Percentiles rank a stretch among this genome's conserved stretches.
Evolutionary conservation across 2,329 filamentous ascomycete genomes (phyloP).

Genomic region (Aspergillus neotritici): DNA sequence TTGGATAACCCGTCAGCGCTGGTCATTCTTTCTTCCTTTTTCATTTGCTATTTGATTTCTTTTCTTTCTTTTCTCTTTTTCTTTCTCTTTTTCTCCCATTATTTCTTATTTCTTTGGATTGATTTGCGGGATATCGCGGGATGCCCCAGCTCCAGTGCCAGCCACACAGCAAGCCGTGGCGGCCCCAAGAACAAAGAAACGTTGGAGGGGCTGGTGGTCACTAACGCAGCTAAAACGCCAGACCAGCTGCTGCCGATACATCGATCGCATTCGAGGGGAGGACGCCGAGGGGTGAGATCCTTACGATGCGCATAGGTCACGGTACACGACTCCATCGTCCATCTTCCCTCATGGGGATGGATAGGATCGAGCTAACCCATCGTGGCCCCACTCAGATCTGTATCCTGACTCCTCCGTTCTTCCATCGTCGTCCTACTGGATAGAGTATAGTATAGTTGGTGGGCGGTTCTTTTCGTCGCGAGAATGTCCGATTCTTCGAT

Average conservation of each 20-base stretch:
- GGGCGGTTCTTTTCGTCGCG: not conserved
- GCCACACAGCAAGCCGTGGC: constrained; percentile 13
- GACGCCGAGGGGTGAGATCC: too few relatives aligned
- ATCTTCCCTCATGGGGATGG: not conserved
- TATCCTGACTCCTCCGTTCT: not conserved
- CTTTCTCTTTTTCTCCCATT: not conserved
- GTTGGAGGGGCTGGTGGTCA: too few relatives aligned
- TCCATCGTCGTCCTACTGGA: too few relatives aligned
- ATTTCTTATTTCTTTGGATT: constrained; percentile 5
- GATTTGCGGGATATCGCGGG: constrained; percentile 12
- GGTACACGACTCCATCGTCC: not conserved
- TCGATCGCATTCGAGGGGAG: too few relatives aligned
- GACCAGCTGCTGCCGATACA: too few relatives aligned
- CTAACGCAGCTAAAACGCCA: too few relatives aligned
- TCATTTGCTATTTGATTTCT: not conserved
- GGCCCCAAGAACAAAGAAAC: not conserved
- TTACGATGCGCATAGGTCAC: not conserved
- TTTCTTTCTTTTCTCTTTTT: not conserved
- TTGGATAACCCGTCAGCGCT: not conserved
- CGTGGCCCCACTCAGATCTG: constrained; percentile 4
- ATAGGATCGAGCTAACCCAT: constrained; percentile 1
- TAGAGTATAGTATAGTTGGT: too few relatives aligned
- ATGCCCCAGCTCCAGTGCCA: constrained; percentile 8
- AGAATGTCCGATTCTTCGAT: not conserved
- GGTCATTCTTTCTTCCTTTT: not conserved